Base-by-base conservation (phyloP, 2,329 filamentous ascomycete genomes). In the Mycosphaerella sp. region DNA sequence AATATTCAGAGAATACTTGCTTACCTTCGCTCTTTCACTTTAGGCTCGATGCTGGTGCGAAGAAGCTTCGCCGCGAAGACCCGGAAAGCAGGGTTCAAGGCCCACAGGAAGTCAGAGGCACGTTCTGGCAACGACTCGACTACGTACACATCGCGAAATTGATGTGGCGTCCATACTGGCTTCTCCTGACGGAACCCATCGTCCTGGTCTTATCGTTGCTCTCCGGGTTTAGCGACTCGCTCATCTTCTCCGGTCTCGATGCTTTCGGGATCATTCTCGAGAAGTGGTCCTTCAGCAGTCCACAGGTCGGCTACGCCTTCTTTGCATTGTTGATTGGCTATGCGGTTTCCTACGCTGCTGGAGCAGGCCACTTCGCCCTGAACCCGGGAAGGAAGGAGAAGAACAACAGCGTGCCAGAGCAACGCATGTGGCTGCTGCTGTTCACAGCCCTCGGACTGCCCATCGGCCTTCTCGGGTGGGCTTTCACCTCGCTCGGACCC, bases 221-320 rank as follows among this genome's bases (percentile, higher is more conserved):
- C 4, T 84, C 79, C 2, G 85, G 85, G 28, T 88, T 88, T 72
- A 81, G 79, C 8, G 85, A 88, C 53, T 84, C 84, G 2, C 77
- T 89, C 3, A 87, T 88, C 68, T 89, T 88, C 72, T 86, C 86
- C 74, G 86, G 85, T 65, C 80, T 88, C 48, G 82, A 88, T 65
- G 85, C 81, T 0, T 89, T 87, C 59, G 69, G 72, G 0, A 73
- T 86, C 1, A 84, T 89, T 2, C 86, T 86, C 61, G 41, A 41
- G 10, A 68, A 72, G 13, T 89, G 83, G 82, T 62, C 70, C 40
- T 88, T 88, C 59, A 69, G 69, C 17, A 74, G 76, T 6, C 68
- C 82, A 2, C 68, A 75, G 7, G 69, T 81, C 1, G 82, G 82
- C 0, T 71, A 86, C 17, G 68, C 79, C 0, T 85, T 87, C 64